Evolutionary conservation across 2,329 filamentous ascomycete species (phyloP).

Genomic region (Sarocladiaceae sp.): DNA sequence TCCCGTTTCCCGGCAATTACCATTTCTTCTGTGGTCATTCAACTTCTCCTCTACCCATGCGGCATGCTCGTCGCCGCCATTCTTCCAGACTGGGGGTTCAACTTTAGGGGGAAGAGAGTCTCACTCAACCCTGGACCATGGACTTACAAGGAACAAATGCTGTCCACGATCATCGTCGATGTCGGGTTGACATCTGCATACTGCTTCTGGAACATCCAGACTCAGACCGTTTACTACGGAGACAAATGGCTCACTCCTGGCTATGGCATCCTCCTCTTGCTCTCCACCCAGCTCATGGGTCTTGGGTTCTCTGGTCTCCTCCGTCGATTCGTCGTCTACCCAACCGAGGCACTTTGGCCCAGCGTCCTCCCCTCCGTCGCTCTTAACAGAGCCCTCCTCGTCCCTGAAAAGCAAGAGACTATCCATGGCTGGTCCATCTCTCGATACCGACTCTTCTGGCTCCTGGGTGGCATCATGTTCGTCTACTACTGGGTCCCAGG

Average conservation of each 20-base stretch:
- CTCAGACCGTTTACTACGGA: constrained; percentile 29
- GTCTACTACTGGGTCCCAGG: constrained; percentile 56
- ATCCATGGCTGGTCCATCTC: constrained; percentile 54
- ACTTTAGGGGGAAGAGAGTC: constrained; percentile 30
- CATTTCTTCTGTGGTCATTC: constrained; percentile 46
- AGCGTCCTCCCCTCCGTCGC: constrained; percentile 45
- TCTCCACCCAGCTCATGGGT: constrained; percentile 51
- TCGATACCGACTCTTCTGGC: constrained; percentile 54
- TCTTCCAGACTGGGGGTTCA: constrained; percentile 42
- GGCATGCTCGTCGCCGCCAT: constrained; percentile 39
- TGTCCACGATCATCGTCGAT: constrained; percentile 55
- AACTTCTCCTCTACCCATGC: constrained; percentile 47
- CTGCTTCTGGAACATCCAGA: constrained; percentile 40
- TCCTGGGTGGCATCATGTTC: constrained; percentile 46
- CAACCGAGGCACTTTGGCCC: constrained; percentile 51
- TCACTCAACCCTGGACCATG: constrained; percentile 47
- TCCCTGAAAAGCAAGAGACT: constrained; percentile 30
- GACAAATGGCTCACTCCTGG: constrained; percentile 17
- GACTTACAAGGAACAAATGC: constrained; percentile 52
- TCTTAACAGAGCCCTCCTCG: constrained; percentile 44
- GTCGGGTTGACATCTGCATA: constrained; percentile 40
- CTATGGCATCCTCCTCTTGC: constrained; percentile 46
- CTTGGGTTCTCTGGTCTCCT: constrained; percentile 49
- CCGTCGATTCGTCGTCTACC: constrained; percentile 48
- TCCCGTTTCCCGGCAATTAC: constrained; percentile 48